Base-by-base conservation (phyloP, 176 grass and related monocot species). In the Pontederia paniculata region DNA sequence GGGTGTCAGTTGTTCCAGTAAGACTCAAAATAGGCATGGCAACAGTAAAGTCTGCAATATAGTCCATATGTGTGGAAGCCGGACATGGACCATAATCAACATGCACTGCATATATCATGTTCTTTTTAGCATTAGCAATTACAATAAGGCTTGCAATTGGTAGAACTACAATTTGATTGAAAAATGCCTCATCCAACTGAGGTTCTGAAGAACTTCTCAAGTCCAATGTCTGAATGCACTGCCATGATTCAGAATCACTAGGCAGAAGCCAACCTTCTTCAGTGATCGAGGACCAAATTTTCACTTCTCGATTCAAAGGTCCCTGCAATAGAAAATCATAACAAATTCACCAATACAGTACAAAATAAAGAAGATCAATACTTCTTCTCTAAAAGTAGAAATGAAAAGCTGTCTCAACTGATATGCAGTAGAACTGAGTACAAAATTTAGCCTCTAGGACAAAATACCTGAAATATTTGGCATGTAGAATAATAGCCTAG, bases 21-120 rank as follows among this genome's bases (percentile, higher is more conserved):
- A 97, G 74, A 80, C 91, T 97, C 75, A 97, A 80, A 63, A 97
- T 97, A 42, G 91, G 91, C 79, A 97, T 97, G 43, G 91, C 69
- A 52, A 97, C 91, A 60, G 91, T 97, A 52, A 97, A 97, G 68
- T 97, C 91, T 57, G 91, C 83, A 67, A 97, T 81, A 46, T 90
- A 90, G 48, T 97, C 91, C 83, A 97, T 74, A 41, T 64, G 71
- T 14, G 86, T 97, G 37, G 83, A 78, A 56, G 74, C 85, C 23
- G 91, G 86, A 68, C 55, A 76, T 58, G 65, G 18, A 23, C 85
- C 82, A 21, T 97, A 90, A 11, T 87, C 91, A 73, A 90, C 68
- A 86, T 97, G 86, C 49, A 97, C 74, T 10, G 91, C 91, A 81
- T 97, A 97, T 75, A 97, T 87, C 55, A 80, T 79, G 78, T 87